Conservation (phyloP, 352 stramenopile genomes). For the Plasmopara muralis region DNA sequence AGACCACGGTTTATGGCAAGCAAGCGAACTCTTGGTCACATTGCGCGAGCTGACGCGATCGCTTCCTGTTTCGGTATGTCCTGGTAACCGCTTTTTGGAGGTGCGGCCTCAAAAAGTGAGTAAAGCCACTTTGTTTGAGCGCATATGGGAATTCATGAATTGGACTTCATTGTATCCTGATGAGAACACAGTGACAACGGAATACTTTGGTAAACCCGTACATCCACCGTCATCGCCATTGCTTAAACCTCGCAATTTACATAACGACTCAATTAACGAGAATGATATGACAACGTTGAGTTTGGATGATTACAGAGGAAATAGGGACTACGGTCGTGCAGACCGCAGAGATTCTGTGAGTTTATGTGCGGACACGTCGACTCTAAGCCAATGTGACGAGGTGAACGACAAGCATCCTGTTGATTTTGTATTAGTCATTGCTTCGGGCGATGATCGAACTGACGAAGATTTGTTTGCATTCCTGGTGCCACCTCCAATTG, state of each 20-base stretch:
- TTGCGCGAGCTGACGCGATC: constrained; percentile 68
- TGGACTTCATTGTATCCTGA: constrained; percentile 56
- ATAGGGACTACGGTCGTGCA: constrained; percentile 4
- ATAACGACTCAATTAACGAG: constrained; percentile 11
- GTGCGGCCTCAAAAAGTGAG: constrained; percentile 75
- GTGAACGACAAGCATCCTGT: constrained; percentile 36
- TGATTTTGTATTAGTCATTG: constrained; percentile 82
- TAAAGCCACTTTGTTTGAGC: constrained; percentile 73
- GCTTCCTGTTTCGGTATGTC: constrained; percentile 64
- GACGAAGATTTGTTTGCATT: constrained; percentile 81
- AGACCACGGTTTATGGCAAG: constrained; percentile 85
- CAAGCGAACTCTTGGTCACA: constrained; percentile 81
- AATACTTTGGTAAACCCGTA: constrained; percentile 66
- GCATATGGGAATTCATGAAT: constrained; percentile 84
- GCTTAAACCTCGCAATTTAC: constrained; percentile 32
- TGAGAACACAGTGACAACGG: constrained; percentile 52
- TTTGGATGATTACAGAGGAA: constrained; percentile 11
- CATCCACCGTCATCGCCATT: constrained; percentile 40
- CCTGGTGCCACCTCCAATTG: constrained; percentile 70
- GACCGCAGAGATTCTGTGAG: constrained; percentile 20
- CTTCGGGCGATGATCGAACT: constrained; percentile 71
- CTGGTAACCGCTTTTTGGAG: constrained; percentile 69
- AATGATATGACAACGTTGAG: constrained; percentile 4
- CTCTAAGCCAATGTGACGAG: constrained; percentile 15
- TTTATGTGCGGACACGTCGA: constrained; percentile 7